phyloP scores from a whole-genome alignment of 305 asterid species.

The Stenogyne calaminthoides region DNA sequence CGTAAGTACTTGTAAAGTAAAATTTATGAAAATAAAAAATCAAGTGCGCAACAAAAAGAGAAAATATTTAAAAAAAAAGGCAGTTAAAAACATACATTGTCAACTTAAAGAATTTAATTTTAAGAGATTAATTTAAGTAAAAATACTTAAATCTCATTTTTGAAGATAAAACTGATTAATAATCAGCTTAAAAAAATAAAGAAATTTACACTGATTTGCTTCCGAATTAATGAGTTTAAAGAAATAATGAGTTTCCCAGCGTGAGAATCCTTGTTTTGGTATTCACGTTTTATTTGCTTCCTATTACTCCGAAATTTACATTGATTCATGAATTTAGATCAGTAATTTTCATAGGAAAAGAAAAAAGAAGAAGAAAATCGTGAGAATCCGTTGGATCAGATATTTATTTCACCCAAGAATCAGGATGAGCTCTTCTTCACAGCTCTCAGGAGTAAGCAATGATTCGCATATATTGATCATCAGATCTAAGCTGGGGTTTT shows the following conservation, averaged over 20 bases:
- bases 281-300: conserved; percentile 14
- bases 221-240: too few relatives aligned
- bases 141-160: too few relatives aligned
- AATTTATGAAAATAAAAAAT: too few relatives aligned
- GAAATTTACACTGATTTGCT: too few relatives aligned
- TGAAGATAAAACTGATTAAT: too few relatives aligned
- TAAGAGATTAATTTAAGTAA: too few relatives aligned
- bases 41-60: too few relatives aligned
- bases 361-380: background rate
- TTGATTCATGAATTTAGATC: conserved; percentile 2
- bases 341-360: background rate
- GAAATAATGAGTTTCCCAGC: background rate
- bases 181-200: too few relatives aligned
- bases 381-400: background rate
- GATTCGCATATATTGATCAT: background rate
- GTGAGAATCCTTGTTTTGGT: conserved; percentile 4
- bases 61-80: too few relatives aligned
- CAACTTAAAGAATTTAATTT: too few relatives aligned
- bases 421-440: conserved; percentile 42
- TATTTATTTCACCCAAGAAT: conserved; percentile 15
- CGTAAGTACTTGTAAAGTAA: too few relatives aligned
- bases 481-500: conserved; percentile 33
- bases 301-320: background rate
- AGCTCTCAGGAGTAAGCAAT: conserved; percentile 43
- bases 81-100: too few relatives aligned